Percentiles rank a stretch among this genome's conserved stretches.
phyloP scores from a whole-genome alignment of 345 rosid species.

The Cardamine resedifolia region DNA sequence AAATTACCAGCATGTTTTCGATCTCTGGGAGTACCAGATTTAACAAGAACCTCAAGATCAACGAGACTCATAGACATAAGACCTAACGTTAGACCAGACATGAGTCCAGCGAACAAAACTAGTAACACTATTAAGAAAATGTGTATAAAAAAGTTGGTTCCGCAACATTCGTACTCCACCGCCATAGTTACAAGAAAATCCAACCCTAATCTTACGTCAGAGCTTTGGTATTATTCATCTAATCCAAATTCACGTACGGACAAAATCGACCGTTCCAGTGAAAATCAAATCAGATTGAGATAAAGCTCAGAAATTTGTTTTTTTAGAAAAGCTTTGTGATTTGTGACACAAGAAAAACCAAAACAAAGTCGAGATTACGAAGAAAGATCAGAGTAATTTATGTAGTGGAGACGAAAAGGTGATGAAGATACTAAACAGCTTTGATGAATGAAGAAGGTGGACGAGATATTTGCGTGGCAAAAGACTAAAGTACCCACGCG shows the following conservation, averaged over 20 bases:
- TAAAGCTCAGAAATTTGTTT: background rate
- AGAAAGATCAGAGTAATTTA: slow-evolving; percentile 9
- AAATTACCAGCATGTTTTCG: slow-evolving; percentile 62
- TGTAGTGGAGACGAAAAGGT: slow-evolving; percentile 12
- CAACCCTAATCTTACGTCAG: background rate
- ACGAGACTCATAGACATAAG: slow-evolving; percentile 94
- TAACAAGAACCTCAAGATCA: slow-evolving; percentile 92
- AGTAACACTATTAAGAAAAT: slow-evolving; percentile 51
- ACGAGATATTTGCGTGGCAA: background rate
- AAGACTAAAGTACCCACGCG: slow-evolving; percentile 2
- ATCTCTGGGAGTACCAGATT: slow-evolving; percentile 77
- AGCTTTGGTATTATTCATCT: background rate
- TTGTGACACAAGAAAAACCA: background rate
- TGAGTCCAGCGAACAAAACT: slow-evolving; percentile 78
- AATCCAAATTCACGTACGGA: slow-evolving; percentile 3
- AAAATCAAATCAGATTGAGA: background rate
- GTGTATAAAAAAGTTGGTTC: slow-evolving; percentile 52
- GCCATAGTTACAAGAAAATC: slow-evolving; percentile 44
- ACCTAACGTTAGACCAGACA: slow-evolving; percentile 95
- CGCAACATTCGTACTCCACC: slow-evolving; percentile 75
- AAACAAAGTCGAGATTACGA: background rate
- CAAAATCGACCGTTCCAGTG: slow-evolving; percentile 10
- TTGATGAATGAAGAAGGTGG: background rate
- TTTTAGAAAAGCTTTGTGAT: background rate
- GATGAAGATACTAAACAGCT: slow-evolving; percentile 7